These are phyloP conservation scores for Cocos nucifera DNA, from an alignment of 176 grass and related monocot genomes.

Conservation along the genomic window DNA sequence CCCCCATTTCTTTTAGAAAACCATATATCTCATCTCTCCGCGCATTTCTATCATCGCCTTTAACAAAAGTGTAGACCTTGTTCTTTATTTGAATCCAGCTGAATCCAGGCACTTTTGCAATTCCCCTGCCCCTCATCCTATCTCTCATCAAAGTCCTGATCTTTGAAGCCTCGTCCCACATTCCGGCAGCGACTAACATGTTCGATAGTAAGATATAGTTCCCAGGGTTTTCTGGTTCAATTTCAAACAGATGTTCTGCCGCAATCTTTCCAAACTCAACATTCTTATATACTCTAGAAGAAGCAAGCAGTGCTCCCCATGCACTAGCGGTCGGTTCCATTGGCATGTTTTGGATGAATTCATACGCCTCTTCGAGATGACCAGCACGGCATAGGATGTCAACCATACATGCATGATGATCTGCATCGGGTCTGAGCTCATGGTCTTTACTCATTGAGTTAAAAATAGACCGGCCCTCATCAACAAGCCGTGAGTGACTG, in stretches of 20 bases:
- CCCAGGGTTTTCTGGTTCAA: slow-evolving; percentile 23
- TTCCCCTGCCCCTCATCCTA: slow-evolving; percentile 8
- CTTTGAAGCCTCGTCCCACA: slow-evolving; percentile 18
- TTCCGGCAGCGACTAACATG: slow-evolving; percentile 6
- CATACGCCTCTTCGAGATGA: slow-evolving; percentile 20
- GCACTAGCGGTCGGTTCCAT: slow-evolving; percentile 16
- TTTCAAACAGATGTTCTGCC: slow-evolving; percentile 11
- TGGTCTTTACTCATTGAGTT: slow-evolving; percentile 5
- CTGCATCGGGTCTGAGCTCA: slow-evolving; percentile 7
- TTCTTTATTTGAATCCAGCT: slow-evolving; percentile 21
- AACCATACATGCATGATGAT: slow-evolving; percentile 23
- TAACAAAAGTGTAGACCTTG: slow-evolving; percentile 23
- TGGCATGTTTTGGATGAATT: slow-evolving; percentile 21
- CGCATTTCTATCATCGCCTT: slow-evolving; percentile 17
- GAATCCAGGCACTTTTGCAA: slow-evolving; percentile 6
- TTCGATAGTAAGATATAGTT: slow-evolving; percentile 18
- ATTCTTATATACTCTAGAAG: slow-evolving; percentile 20
- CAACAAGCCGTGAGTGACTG: slow-evolving; percentile 19
- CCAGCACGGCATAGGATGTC: slow-evolving; percentile 21
- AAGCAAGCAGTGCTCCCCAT: slow-evolving; percentile 19
- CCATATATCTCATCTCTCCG: slow-evolving; percentile 10
- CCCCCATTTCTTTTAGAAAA: slow-evolving; percentile 8
- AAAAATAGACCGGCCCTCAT: slow-evolving; percentile 13
- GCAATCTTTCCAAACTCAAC: slow-evolving; percentile 21
- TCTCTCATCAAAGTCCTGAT: slow-evolving; percentile 13